These are phyloP conservation scores for Aspergillus floridensis DNA, from an alignment of 2,329 filamentous ascomycete species.

Conservation along the genomic window DNA sequence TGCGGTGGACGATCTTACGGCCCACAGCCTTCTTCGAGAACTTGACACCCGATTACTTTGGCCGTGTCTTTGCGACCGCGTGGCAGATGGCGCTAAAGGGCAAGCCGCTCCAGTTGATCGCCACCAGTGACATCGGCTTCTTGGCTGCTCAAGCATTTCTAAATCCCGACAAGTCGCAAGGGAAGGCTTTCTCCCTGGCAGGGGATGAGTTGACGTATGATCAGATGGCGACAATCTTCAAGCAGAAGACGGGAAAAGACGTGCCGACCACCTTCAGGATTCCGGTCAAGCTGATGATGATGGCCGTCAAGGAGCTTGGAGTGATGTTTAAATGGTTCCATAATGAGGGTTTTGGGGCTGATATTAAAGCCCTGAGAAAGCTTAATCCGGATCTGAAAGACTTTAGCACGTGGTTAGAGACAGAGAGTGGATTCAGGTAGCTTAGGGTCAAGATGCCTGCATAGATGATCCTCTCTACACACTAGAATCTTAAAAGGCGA, in stretches of 20 bases:
- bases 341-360: conserved; percentile 47
- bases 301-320: conserved; percentile 44
- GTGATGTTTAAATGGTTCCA: conserved; percentile 53
- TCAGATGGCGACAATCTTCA: conserved; percentile 48
- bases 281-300: conserved; percentile 43
- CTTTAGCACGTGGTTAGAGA: conserved; percentile 49
- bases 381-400: conserved; percentile 47
- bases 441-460: too few relatives aligned
- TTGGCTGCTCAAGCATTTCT: conserved; percentile 52
- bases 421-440: conserved; percentile 39
- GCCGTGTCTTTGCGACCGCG: conserved; percentile 47
- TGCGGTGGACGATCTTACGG: conserved; percentile 62
- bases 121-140: conserved; percentile 50
- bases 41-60: conserved; percentile 46
- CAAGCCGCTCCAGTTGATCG: conserved; percentile 45
- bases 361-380: conserved; percentile 44
- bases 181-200: conserved; percentile 42
- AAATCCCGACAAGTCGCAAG: conserved; percentile 44
- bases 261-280: conserved; percentile 45
- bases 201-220: conserved; percentile 53
- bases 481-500: too few relatives aligned
- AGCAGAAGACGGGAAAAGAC: conserved; percentile 45
- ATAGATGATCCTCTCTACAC: too few relatives aligned
- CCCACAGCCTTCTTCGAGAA: conserved; percentile 64
- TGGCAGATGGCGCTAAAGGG: conserved; percentile 43